Evolutionary conservation across 306 rosid genomes (phyloP).

Genomic region (Prunus fruticosa): DNA sequence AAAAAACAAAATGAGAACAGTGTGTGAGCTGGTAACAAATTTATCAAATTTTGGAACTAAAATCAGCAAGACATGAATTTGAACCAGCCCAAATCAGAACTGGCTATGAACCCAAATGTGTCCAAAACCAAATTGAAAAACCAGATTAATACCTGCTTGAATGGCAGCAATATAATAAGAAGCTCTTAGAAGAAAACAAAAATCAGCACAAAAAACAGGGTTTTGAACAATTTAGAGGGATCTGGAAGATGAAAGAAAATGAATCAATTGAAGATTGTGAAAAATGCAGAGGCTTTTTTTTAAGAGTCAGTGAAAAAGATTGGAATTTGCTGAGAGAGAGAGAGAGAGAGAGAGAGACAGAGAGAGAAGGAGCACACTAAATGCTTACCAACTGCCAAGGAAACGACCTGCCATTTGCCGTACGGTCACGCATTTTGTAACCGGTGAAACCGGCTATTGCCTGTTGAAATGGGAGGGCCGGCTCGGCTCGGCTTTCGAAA

Average conservation of each 20-base stretch:
- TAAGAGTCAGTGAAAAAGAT: neutral
- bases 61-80: neutral
- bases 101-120: neutral
- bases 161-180: neutral
- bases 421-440: constrained; percentile 38
- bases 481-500: neutral
- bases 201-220: neutral
- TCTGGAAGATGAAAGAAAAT: neutral
- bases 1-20: neutral
- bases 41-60: neutral
- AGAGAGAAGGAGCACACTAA: constrained; percentile 40
- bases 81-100: neutral
- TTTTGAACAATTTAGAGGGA: neutral
- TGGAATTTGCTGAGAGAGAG: constrained; percentile 15
- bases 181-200: neutral
- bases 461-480: neutral
- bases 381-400: constrained; percentile 71
- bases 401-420: constrained; percentile 57
- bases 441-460: constrained; percentile 36
- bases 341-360: neutral
- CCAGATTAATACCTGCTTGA: constrained; percentile 5
- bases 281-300: constrained; percentile 10
- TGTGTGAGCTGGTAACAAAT: neutral
- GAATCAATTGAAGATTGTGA: neutral
- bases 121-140: neutral